A percentile compares a stretch with the other conserved stretches of the same genome.
These are phyloP conservation scores for Saccharum spontaneum DNA, from an alignment of 176 grass and related monocot species.

Conservation along the genomic window DNA sequence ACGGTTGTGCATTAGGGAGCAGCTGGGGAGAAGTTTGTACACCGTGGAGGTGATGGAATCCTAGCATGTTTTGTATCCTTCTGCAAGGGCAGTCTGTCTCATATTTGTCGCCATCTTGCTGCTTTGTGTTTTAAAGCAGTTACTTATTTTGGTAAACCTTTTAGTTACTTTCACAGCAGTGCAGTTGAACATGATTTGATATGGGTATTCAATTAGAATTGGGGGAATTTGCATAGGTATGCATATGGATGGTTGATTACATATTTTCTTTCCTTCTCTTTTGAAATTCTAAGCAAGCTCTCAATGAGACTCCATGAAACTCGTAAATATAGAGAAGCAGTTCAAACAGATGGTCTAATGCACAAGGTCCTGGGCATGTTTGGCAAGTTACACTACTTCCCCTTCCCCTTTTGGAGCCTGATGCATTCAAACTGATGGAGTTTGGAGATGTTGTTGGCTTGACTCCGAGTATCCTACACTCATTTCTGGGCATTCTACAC, in stretches of 20 bases:
- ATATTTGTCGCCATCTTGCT: not conserved
- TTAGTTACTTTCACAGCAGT: no score
- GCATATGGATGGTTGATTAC: not conserved
- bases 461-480: not conserved
- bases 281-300: not conserved
- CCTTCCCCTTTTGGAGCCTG: not conserved
- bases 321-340: not conserved
- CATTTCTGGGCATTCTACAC: not conserved
- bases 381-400: not conserved
- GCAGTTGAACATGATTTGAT: not conserved
- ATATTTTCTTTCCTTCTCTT: not conserved
- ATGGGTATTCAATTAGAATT: not conserved
- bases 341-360: not conserved
- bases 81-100: not conserved
- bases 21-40: not conserved
- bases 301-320: not conserved
- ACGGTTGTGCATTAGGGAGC: not conserved
- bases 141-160: not conserved
- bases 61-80: not conserved
- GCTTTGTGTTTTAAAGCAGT: slow-evolving; percentile 1
- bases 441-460: not conserved
- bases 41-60: not conserved
- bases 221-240: not conserved
- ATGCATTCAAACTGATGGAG: not conserved
- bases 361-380: not conserved